Evolutionary conservation across 148 eudicot species (phyloP), one percentile per base, ranked within the genome.

Genomic region (Cornus florida): DNA sequence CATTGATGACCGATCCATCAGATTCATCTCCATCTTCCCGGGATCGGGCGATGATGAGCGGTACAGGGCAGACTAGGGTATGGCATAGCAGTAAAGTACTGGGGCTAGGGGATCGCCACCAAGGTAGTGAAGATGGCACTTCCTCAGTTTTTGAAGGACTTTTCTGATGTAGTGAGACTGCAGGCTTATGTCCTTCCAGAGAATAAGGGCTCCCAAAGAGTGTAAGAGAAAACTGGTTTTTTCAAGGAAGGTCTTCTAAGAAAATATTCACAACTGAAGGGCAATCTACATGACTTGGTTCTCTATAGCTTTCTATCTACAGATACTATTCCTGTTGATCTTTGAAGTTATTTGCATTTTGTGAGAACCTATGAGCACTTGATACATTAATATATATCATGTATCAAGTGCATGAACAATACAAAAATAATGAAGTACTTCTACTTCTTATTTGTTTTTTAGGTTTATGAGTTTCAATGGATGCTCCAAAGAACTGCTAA

Each of bases 181-280:
- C 79, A 86, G 73, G 91, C 87, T 38, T 70, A 59, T 10, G 79
- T 70, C 2, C 70, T 24, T 66, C 38, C 41, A 0, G 75, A 59
- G 7, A 86, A 88, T 71, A 66, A 64, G 65, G 86, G 84, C 10
- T 77, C 87, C 1, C 83, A 82, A 9, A 84, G 79, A 82, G 81
- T 78, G 22, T 65, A 84, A 70, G 82, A 82, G 65, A 86, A 83
- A 74, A 72, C 78, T 9, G 87, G 88, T 11, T 88, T 88, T 68
- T 3, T 69, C 20, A 80, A 75, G 70, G 88, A 82, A 71, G 87
- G 87, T 9, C 22, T 84, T 2, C 80, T 88, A 24, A 82, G 86
- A 66, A 82, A 84, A 19, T 88, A 84, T 5, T 10, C 38, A 7
- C 76, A 43, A 53, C 74, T 70, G 10, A 81, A 81, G 62, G 83